Evolutionary conservation across 352 stramenopile species (phyloP), one percentile per base, ranked within the genome.

Genomic region (Phytophthora foliorum): DNA sequence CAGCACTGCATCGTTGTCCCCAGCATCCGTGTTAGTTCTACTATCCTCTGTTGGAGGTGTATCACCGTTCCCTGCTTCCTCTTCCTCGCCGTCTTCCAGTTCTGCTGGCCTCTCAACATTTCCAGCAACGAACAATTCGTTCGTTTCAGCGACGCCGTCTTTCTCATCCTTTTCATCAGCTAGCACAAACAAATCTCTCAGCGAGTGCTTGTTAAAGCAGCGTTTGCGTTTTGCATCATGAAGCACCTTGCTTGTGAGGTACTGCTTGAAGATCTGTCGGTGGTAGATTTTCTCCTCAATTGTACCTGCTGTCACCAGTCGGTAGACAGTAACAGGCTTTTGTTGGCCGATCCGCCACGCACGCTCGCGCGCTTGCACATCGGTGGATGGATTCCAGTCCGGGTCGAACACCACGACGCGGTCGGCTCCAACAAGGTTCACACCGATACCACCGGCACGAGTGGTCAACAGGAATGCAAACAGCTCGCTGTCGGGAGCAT

Each of bases 231-330:
- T 98, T 25, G 97, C 92, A 71, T 99, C 97, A 42, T 98, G 93
- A 44, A 99, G 77, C 3, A 99, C 93, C 57, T 98, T 97, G 67
- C 98, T 99, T 0, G 97, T 98, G 17, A 99, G 67, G 32, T 98
- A 98, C 72, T 98, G 98, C 76, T 99, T 99, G 86, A 99, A 99
- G 49, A 99, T 99, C 76, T 99, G 96, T 0, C 98, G 80, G 63
- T 99, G 97, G 79, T 99, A 99, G 48, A 99, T 99, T 67, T 99
- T 99, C 71, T 99, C 98, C 80, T 99, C 98, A 59, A 99, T 99
- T 22, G 98, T 99, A 5, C 98, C 98, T 34, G 89, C 94, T 36
- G 93, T 98, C 57, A 99, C 98, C 1, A 99, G 75, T 1, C 90
- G 69, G 49, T 95, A 97, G 17, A 97, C 90, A 7, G 88, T 96